Conservation (phyloP, 2,329 filamentous ascomycete genomes). For the Sarocladium brachiariae region DNA sequence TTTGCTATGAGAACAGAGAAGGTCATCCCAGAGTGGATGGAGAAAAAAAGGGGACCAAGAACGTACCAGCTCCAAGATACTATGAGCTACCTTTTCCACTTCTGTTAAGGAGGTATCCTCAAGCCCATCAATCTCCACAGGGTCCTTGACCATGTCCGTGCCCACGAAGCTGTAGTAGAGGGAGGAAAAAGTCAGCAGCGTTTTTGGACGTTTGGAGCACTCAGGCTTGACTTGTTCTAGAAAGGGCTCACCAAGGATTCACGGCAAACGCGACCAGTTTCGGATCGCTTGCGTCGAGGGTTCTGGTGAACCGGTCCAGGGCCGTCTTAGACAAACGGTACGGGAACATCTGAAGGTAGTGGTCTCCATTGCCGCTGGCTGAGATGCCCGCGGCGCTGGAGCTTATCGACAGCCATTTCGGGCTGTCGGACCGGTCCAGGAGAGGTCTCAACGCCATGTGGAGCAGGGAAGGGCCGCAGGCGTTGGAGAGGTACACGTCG, state of each 20-base stretch:
- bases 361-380: background rate
- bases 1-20: too few species aligned
- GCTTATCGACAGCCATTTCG: constrained; percentile 2
- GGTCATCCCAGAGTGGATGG: too few species aligned
- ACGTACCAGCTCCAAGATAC: background rate
- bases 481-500: constrained; percentile 1
- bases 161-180: background rate
- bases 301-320: constrained; percentile 3
- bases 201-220: too few species aligned
- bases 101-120: background rate
- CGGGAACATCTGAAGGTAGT: constrained; percentile 4
- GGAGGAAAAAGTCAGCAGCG: background rate
- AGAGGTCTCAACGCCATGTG: constrained; percentile 1
- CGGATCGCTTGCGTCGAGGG: background rate
- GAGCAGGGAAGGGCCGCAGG: background rate
- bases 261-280: constrained; percentile 1
- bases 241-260: background rate
- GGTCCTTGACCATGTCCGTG: constrained; percentile 5
- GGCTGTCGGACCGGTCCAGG: background rate
- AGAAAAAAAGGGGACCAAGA: background rate
- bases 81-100: background rate
- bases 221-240: too few species aligned
- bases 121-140: background rate
- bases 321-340: constrained; percentile 5
- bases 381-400: background rate